These are phyloP conservation scores for Aspergillus haitiensis DNA, from an alignment of 495 filamentous ascomycete genomes.

Conservation along the genomic window DNA sequence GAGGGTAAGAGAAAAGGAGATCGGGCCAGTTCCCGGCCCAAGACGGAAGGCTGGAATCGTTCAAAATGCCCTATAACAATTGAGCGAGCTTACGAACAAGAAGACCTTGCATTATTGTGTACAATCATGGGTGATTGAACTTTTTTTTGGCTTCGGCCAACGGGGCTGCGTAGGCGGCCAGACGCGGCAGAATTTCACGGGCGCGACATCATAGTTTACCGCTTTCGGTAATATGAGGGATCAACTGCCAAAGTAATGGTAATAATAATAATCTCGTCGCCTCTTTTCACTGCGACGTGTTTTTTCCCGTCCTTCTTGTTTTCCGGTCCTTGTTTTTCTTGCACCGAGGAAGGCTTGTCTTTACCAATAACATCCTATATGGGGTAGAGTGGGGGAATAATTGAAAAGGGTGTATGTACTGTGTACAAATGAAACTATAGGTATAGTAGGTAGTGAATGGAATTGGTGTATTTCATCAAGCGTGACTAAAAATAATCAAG, in stretches of 20 bases:
- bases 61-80: slow-evolving; percentile 17
- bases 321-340: background rate
- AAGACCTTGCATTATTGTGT: slow-evolving; percentile 6
- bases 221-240: slow-evolving; percentile 28
- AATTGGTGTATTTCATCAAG: too few species aligned
- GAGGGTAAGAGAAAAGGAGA: slow-evolving; percentile 1
- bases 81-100: slow-evolving; percentile 3
- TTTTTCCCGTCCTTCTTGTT: background rate
- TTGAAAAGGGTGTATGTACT: too few species aligned
- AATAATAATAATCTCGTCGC: background rate
- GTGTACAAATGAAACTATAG: too few species aligned
- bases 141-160: slow-evolving; percentile 23
- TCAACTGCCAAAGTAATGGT: background rate
- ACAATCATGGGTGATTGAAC: slow-evolving; percentile 23
- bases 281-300: background rate
- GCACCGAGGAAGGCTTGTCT: too few species aligned
- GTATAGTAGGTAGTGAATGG: too few species aligned
- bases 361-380: too few species aligned
- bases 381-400: too few species aligned
- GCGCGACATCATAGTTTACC: slow-evolving; percentile 29
- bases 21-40: slow-evolving; percentile 8
- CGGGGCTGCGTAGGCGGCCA: slow-evolving; percentile 29
- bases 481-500: too few species aligned
- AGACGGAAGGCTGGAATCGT: background rate
- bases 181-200: slow-evolving; percentile 38